phyloP scores from a whole-genome alignment of 352 stramenopile genomes.

The Pythium rhizo-oryzae region DNA sequence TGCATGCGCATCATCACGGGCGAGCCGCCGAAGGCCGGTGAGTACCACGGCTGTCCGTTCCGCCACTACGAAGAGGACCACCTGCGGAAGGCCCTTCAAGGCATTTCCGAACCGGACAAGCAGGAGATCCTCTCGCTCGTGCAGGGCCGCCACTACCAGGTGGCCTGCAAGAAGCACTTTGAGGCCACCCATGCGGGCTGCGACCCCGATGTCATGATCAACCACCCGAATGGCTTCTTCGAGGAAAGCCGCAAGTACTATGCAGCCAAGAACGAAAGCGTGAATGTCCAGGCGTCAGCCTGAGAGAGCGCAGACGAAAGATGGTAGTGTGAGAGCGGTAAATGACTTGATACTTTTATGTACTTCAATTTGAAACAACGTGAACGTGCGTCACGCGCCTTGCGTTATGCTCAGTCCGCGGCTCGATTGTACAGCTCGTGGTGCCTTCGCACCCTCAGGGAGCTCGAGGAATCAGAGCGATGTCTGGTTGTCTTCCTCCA shows the following conservation, averaged over 20 bases:
- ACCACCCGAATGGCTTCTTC: slow-evolving; percentile 99
- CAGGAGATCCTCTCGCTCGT: slow-evolving; percentile 93
- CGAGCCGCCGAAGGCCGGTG: slow-evolving; percentile 90
- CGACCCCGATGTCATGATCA: slow-evolving; percentile 93
- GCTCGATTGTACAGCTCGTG: neutral
- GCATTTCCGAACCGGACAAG: slow-evolving; percentile 82
- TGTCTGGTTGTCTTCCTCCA: slow-evolving; percentile 29
- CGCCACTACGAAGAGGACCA: slow-evolving; percentile 95
- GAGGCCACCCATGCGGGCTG: slow-evolving; percentile 91
- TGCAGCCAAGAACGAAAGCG: slow-evolving; percentile 75
- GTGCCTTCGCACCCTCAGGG: neutral
- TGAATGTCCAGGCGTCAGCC: slow-evolving; percentile 47
- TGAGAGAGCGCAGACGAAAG: slow-evolving; percentile 1
- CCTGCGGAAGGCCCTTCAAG: slow-evolving; percentile 87
- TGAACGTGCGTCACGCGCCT: neutral
- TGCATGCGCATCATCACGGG: slow-evolving; percentile 98
- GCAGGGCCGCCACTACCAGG: slow-evolving; percentile 95
- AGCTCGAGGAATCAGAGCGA: neutral
- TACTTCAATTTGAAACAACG: slow-evolving; percentile 12
- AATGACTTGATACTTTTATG: slow-evolving; percentile 28
- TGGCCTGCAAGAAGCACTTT: slow-evolving; percentile 99
- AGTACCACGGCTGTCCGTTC: slow-evolving; percentile 99
- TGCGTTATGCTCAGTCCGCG: too few relatives aligned
- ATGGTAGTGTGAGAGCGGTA: neutral
- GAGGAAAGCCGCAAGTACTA: slow-evolving; percentile 95